Conservation (phyloP, 306 rosid species). For the Carpinus fangiana region DNA sequence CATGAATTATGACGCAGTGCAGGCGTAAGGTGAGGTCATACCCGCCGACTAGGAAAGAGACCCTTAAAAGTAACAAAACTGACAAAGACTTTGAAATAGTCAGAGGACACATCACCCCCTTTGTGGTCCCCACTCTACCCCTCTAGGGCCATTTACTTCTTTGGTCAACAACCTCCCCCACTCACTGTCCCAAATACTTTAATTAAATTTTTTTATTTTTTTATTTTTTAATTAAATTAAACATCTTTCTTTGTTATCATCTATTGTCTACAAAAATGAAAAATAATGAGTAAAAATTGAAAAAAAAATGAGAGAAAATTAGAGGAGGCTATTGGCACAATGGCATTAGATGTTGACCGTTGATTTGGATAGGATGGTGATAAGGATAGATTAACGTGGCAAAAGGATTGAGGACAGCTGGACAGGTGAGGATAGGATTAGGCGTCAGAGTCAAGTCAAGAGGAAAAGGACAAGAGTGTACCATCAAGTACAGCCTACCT, state of each 20-base stretch:
- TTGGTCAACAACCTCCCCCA: conserved; percentile 38
- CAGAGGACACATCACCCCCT: conserved; percentile 28
- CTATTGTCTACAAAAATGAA: too few species aligned
- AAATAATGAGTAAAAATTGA: too few species aligned
- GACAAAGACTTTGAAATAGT: conserved; percentile 17
- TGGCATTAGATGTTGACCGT: too few species aligned
- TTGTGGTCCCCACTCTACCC: conserved; percentile 9
- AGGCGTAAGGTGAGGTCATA: conserved; percentile 39
- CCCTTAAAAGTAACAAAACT: neutral
- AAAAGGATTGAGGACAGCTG: too few species aligned
- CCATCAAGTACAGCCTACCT: conserved; percentile 50
- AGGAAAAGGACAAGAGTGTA: conserved; percentile 26
- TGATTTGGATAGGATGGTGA: too few species aligned
- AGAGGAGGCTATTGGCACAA: too few species aligned
- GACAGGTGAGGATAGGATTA: too few species aligned
- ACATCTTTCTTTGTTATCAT: too few species aligned
- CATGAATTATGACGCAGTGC: conserved; percentile 16
- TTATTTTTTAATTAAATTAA: too few species aligned
- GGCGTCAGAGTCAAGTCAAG: conserved; percentile 2
- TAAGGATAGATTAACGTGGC: too few species aligned
- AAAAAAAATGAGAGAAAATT: too few species aligned
- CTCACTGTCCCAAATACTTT: neutral
- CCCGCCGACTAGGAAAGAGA: neutral
- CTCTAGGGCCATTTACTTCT: neutral
- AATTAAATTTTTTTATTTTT: too few species aligned